Conservation (phyloP, 306 rosid genomes). For the Mimosa bimucronata region DNA sequence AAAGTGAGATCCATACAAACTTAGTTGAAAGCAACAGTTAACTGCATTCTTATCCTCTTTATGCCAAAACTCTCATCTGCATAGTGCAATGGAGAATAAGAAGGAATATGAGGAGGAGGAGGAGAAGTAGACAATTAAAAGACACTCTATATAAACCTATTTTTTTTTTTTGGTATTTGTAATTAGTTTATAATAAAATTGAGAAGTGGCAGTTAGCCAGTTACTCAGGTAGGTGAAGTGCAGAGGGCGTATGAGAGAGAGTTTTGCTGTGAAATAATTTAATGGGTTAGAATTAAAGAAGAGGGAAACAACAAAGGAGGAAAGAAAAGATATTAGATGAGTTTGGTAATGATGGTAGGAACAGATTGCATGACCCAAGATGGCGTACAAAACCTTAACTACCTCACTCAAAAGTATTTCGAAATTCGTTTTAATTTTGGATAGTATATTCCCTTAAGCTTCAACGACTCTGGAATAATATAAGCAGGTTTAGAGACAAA, state of each 20-base stretch:
- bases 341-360: slow-evolving; percentile 79
- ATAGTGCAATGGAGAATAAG: slow-evolving; percentile 22
- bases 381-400: slow-evolving; percentile 68
- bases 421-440: slow-evolving; percentile 49
- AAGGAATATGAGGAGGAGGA: neutral
- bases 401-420: slow-evolving; percentile 60
- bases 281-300: slow-evolving; percentile 31
- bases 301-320: slow-evolving; percentile 47
- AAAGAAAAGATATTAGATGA: slow-evolving; percentile 45
- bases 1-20: slow-evolving; percentile 45
- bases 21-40: slow-evolving; percentile 58
- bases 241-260: slow-evolving; percentile 65
- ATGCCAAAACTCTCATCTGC: neutral
- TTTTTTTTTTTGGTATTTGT: neutral
- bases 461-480: slow-evolving; percentile 61
- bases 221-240: slow-evolving; percentile 84
- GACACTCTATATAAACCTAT: neutral
- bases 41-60: slow-evolving; percentile 47
- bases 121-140: neutral
- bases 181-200: slow-evolving; percentile 23
- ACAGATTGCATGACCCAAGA: slow-evolving; percentile 80
- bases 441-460: slow-evolving; percentile 46
- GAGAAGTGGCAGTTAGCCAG: slow-evolving; percentile 51
- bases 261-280: slow-evolving; percentile 33
- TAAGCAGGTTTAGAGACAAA: slow-evolving; percentile 12